Percentiles rank a stretch among this genome's conserved stretches.
phyloP scores from a whole-genome alignment of 148 eudicot genomes.

The Heliamphora exappendiculata region DNA sequence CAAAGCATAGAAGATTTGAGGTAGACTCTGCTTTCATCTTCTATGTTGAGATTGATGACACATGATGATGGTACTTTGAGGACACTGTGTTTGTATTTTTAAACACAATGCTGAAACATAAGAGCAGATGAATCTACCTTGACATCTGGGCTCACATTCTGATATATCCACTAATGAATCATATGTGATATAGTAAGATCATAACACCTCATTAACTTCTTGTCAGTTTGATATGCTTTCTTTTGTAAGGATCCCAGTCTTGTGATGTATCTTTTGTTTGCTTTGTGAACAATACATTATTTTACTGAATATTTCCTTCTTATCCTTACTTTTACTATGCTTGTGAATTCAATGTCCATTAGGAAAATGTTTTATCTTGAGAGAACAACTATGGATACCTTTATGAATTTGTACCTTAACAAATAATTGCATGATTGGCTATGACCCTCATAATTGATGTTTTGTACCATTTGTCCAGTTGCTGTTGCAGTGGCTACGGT shows the following conservation, averaged over 20 bases:
- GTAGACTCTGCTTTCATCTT: background rate
- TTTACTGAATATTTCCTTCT: slow-evolving; percentile 1
- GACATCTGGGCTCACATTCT: background rate
- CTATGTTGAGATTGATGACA: background rate
- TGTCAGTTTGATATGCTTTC: background rate
- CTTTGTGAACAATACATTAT: background rate
- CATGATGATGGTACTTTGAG: background rate
- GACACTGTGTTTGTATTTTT: background rate
- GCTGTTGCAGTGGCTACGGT: slow-evolving; percentile 90
- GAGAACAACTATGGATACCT: background rate
- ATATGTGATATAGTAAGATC: background rate
- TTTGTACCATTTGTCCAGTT: slow-evolving; percentile 45
- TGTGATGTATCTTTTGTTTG: background rate
- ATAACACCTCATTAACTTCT: background rate
- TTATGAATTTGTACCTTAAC: background rate
- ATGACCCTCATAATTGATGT: background rate
- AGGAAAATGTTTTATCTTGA: background rate
- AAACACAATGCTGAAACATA: background rate
- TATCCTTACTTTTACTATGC: background rate
- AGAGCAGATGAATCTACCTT: background rate
- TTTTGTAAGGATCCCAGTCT: slow-evolving; percentile 2
- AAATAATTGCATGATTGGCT: background rate
- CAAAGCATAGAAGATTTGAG: background rate
- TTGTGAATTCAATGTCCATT: background rate
- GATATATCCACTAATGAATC: background rate